A percentile compares a stretch with the other conserved stretches of the same genome.
These are phyloP conservation scores for Cryptococcus sp. DNA, from an alignment of 1,284 basidiomycete species.

Conservation along the genomic window DNA sequence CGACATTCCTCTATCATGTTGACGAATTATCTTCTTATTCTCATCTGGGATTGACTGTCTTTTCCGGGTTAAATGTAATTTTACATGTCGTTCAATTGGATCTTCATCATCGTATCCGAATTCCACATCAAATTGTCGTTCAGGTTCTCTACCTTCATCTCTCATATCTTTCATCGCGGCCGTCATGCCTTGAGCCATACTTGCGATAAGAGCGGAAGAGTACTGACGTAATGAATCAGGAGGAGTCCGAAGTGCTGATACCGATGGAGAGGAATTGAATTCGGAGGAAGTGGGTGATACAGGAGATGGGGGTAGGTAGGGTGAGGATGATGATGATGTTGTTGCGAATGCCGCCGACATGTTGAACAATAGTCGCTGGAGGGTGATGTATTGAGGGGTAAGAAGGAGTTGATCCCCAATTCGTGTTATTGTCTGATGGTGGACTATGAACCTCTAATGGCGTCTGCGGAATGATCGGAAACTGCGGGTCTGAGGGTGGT, in stretches of 20 bases:
- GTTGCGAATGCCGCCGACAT: too few species aligned
- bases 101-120: conserved; percentile 27
- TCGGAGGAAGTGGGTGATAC: background rate
- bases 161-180: conserved; percentile 23
- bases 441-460: too few species aligned
- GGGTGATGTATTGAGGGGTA: too few species aligned
- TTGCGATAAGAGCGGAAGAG: conserved; percentile 15
- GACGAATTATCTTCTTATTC: background rate
- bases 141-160: conserved; percentile 16
- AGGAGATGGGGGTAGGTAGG: background rate
- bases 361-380: too few species aligned
- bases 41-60: background rate
- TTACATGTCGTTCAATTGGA: conserved; percentile 25
- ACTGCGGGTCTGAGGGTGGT: too few species aligned
- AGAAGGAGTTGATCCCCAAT: too few species aligned
- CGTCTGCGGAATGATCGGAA: too few species aligned
- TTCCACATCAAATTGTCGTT: conserved; percentile 13
- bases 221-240: conserved; percentile 23
- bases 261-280: background rate
- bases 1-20: background rate
- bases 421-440: too few species aligned
- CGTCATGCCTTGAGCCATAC: conserved; percentile 17
- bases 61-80: conserved; percentile 15
- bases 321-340: too few species aligned
- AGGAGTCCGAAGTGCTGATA: conserved; percentile 7